Base-by-base conservation (phyloP, 2,329 filamentous ascomycete genomes). In the Verticillium zaregamsianum region DNA sequence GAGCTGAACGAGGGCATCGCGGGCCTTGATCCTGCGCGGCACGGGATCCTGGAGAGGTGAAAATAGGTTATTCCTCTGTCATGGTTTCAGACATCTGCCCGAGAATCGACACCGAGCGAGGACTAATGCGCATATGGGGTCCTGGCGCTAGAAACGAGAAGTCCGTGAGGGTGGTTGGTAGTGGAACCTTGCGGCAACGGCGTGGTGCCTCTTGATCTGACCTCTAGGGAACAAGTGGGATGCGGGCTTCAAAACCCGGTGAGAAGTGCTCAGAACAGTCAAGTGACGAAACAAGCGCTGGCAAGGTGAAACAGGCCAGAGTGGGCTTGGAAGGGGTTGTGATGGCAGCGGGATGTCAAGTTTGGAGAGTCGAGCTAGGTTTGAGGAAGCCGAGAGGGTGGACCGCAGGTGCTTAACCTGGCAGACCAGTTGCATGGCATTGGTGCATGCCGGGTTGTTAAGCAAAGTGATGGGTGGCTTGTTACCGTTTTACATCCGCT, bases 51-150 rank as follows among this genome's bases (percentile, higher is more conserved):
- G 20, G 61, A 56, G 54, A 52, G 49, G 61, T 57, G 35, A 62
- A 60, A 63, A 58, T 64, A 59, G 59, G 55, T 55, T 56, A 61
- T 55, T 64, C 49, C 59, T 64, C 63, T 66, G 64, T 66, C 64
- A 66, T 55, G 35, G 63, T 66, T 65, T 66, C 64, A 66, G 63
- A 60, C 49, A 45, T 61, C 55, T 63, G 61, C 58, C 57, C 56
- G 54, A 57, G 61, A 45, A 32, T 55, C 55, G 45, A 39, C 40
- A 31, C 57, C 55, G 63, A 57, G 55, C 23, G 55, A 57, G 52
- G 57, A 31, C 57, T 45, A 58, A 54, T 57, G 59, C 49, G 58
- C 35, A 61, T 52, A 63, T 58, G 59, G 20, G 20, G 45, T 25
- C 37, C 20, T 25, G 45, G 45, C n/a, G 45, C n/a, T 25, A 12